Percentiles rank a stretch among this genome's conserved stretches.
These are phyloP conservation scores for Skeletonema marinoi DNA, from an alignment of 108 stramenopile genomes.

Conservation along the genomic window DNA sequence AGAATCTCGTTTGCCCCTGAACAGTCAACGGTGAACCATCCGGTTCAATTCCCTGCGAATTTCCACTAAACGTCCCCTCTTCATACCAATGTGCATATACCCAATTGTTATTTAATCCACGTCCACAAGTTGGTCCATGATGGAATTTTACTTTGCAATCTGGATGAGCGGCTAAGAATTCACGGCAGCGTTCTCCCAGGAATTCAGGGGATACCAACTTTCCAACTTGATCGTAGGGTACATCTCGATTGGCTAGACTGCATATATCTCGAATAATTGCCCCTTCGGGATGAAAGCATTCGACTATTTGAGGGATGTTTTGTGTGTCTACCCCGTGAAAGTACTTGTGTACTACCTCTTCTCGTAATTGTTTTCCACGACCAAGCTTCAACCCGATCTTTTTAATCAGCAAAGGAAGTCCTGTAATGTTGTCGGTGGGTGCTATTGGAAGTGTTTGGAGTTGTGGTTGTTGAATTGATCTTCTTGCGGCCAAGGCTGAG, in stretches of 20 bases:
- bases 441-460: neutral
- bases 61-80: slow-evolving; percentile 56
- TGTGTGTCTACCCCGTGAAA: slow-evolving; percentile 63
- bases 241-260: slow-evolving; percentile 28
- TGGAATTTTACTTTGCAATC: slow-evolving; percentile 57
- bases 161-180: slow-evolving; percentile 69
- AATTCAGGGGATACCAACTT: slow-evolving; percentile 34
- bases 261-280: slow-evolving; percentile 70
- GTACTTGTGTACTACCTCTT: slow-evolving; percentile 52
- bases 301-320: slow-evolving; percentile 41
- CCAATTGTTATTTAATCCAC: slow-evolving; percentile 48
- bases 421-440: neutral
- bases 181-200: slow-evolving; percentile 61
- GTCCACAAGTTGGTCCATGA: slow-evolving; percentile 44
- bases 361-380: slow-evolving; percentile 33
- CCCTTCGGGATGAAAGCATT: slow-evolving; percentile 48
- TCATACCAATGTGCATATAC: slow-evolving; percentile 78
- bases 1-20: slow-evolving; percentile 71
- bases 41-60: slow-evolving; percentile 49
- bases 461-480: neutral
- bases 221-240: neutral
- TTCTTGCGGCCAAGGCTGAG: neutral
- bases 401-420: neutral
- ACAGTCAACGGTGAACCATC: slow-evolving; percentile 47
- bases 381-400: neutral